These are phyloP conservation scores for Articulospora tetracladia DNA, from an alignment of 495 filamentous ascomycete species.

Conservation along the genomic window DNA sequence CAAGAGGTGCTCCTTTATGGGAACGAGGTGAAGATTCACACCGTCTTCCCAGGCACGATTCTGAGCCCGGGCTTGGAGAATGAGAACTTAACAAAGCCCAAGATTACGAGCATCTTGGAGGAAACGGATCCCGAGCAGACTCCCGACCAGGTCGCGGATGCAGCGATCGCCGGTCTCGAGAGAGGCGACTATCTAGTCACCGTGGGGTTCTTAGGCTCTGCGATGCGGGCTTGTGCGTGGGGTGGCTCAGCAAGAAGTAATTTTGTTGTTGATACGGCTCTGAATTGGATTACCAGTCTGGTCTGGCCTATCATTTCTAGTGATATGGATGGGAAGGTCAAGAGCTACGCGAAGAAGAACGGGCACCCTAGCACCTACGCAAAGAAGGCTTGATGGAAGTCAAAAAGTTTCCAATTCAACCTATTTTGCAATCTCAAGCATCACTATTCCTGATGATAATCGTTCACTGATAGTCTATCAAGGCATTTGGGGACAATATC, in stretches of 20 bases:
- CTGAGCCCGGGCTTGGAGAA: slow-evolving; percentile 66
- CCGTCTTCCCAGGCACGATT: slow-evolving; percentile 84
- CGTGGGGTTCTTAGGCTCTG: slow-evolving; percentile 60
- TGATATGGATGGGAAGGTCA: slow-evolving; percentile 57
- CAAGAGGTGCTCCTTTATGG: slow-evolving; percentile 84
- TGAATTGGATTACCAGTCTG: slow-evolving; percentile 50
- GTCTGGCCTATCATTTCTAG: slow-evolving; percentile 58
- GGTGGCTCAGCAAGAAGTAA: slow-evolving; percentile 57
- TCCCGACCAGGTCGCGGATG: slow-evolving; percentile 68
- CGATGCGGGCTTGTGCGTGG: slow-evolving; percentile 60
- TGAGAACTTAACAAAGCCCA: slow-evolving; percentile 80
- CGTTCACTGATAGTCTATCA: no score
- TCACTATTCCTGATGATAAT: no score
- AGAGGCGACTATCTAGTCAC: slow-evolving; percentile 73
- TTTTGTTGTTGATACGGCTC: slow-evolving; percentile 57
- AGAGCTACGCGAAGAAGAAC: slow-evolving; percentile 52
- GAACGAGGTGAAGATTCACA: slow-evolving; percentile 70
- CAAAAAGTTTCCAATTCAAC: neutral
- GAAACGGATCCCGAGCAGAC: slow-evolving; percentile 75
- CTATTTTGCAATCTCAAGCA: no score
- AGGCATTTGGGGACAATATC: no score
- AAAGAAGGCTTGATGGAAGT: slow-evolving; percentile 12
- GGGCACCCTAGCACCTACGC: slow-evolving; percentile 44
- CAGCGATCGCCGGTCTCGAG: slow-evolving; percentile 71
- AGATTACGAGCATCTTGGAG: slow-evolving; percentile 76